These are phyloP conservation scores for Haematococcus sp. DNA, from an alignment of 139 green algal species.

Conservation along the genomic window DNA sequence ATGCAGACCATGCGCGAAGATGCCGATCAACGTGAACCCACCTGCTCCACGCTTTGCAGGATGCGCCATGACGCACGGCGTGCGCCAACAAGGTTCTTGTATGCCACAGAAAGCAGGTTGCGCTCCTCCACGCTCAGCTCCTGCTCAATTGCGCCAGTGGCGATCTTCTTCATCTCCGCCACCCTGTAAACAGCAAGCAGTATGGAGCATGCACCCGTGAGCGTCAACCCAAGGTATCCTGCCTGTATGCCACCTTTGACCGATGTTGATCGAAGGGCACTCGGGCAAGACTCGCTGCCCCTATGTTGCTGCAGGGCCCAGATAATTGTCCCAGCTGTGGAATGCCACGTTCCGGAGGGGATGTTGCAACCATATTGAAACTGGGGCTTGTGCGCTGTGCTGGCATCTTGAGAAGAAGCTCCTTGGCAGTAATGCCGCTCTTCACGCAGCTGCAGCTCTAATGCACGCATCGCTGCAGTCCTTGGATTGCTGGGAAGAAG, in stretches of 20 bases:
- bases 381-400: background rate
- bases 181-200: constrained; percentile 37
- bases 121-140: constrained; percentile 97
- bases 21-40: background rate
- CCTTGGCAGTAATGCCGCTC: too few relatives aligned
- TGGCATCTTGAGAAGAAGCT: too few relatives aligned
- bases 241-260: background rate
- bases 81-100: constrained; percentile 97
- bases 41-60: constrained; percentile 93
- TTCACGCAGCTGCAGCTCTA: too few relatives aligned
- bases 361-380: background rate
- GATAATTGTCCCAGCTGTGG: background rate
- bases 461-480: too few relatives aligned
- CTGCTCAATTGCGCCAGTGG: constrained; percentile 77
- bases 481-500: too few relatives aligned
- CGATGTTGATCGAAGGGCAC: background rate
- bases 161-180: constrained; percentile 95
- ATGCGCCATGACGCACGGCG: constrained; percentile 94
- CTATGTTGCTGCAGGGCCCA: background rate
- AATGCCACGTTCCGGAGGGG: too few relatives aligned
- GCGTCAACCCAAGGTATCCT: background rate
- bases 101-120: constrained; percentile 85
- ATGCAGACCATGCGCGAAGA: too few relatives aligned
- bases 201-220: background rate
- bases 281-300: background rate